Percentiles rank a stretch among this genome's conserved stretches.
Conservation (phyloP, 148 eudicot genomes). For the Vaccinium corymbosum region DNA sequence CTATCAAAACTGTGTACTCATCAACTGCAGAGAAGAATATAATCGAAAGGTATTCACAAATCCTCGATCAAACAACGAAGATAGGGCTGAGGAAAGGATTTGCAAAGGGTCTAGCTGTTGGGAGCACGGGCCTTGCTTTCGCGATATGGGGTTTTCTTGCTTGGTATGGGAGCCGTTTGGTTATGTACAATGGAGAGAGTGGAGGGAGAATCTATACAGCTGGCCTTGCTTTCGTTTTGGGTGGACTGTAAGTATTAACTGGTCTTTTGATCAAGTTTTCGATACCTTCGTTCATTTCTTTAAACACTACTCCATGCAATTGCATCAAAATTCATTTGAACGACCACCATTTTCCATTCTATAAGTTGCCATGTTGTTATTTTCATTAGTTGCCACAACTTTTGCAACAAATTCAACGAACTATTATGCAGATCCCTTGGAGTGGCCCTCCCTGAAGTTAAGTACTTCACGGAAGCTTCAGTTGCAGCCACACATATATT, state of each 20-base stretch:
- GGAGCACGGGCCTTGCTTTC: slow-evolving; percentile 77
- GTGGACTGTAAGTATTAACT: slow-evolving; percentile 65
- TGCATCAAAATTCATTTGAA: not conserved
- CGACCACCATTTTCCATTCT: not conserved
- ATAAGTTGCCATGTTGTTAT: not conserved
- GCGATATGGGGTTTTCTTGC: slow-evolving; percentile 95
- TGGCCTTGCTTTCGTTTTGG: slow-evolving; percentile 71
- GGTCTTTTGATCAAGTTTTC: not conserved
- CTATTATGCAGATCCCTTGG: slow-evolving; percentile 71
- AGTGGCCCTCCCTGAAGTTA: slow-evolving; percentile 79
- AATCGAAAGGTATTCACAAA: slow-evolving; percentile 50
- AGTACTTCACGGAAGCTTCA: slow-evolving; percentile 86
- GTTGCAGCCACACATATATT: slow-evolving; percentile 76
- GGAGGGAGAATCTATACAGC: slow-evolving; percentile 91
- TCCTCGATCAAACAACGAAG: slow-evolving; percentile 54
- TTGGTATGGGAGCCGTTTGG: slow-evolving; percentile 89
- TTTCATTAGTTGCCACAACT: not conserved
- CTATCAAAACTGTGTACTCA: slow-evolving; percentile 83
- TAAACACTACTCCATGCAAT: not conserved
- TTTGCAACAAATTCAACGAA: not conserved
- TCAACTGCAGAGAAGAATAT: slow-evolving; percentile 79
- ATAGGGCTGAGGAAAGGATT: slow-evolving; percentile 77
- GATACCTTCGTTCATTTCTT: not conserved
- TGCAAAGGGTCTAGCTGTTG: slow-evolving; percentile 90
- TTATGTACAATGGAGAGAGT: slow-evolving; percentile 79